phyloP scores from a whole-genome alignment of 176 grass and related monocot genomes.

The Triticum urartu region DNA sequence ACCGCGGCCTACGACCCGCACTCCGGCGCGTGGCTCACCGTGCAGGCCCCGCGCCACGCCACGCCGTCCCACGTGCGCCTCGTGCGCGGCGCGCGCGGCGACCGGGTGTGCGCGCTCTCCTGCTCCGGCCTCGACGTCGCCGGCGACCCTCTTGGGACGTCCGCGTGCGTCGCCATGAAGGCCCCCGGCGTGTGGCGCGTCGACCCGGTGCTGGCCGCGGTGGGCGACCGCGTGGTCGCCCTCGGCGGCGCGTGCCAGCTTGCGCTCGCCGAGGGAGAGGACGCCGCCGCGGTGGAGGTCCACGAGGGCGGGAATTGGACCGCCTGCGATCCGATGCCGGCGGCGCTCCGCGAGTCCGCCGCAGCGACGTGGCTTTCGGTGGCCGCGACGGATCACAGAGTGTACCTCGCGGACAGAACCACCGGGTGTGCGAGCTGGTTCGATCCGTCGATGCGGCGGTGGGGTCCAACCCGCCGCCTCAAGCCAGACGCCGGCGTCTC shows the following conservation, averaged over 20 bases:
- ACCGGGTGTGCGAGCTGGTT: conserved; percentile 67
- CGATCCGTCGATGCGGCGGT: conserved; percentile 55
- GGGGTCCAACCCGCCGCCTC: conserved; percentile 50
- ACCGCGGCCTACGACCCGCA: conserved; percentile 51
- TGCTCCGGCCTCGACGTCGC: conserved; percentile 44
- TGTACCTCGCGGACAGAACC: conserved; percentile 57
- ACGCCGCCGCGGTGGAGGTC: conserved; percentile 61
- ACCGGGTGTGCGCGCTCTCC: conserved; percentile 50
- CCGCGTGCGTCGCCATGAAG: conserved; percentile 24
- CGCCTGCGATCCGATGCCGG: conserved; percentile 58
- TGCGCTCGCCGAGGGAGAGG: conserved; percentile 52
- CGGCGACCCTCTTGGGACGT: conserved; percentile 49
- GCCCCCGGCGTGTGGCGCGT: conserved; percentile 63
- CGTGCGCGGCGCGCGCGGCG: conserved; percentile 28
- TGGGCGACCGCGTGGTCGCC: conserved; percentile 58
- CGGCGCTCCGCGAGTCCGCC: conserved; percentile 43
- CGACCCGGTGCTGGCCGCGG: conserved; percentile 64
- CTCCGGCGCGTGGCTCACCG: conserved; percentile 55
- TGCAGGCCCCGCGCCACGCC: conserved; percentile 24
- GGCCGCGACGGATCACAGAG: conserved; percentile 42
- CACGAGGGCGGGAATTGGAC: conserved; percentile 48
- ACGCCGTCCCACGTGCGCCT: conserved; percentile 36
- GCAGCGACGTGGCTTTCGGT: conserved; percentile 70
- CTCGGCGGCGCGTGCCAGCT: conserved; percentile 71
- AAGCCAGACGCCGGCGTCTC: conserved; percentile 23